These are phyloP conservation scores for Phytopythium litorale DNA, from an alignment of 352 stramenopile genomes.

Conservation along the genomic window DNA sequence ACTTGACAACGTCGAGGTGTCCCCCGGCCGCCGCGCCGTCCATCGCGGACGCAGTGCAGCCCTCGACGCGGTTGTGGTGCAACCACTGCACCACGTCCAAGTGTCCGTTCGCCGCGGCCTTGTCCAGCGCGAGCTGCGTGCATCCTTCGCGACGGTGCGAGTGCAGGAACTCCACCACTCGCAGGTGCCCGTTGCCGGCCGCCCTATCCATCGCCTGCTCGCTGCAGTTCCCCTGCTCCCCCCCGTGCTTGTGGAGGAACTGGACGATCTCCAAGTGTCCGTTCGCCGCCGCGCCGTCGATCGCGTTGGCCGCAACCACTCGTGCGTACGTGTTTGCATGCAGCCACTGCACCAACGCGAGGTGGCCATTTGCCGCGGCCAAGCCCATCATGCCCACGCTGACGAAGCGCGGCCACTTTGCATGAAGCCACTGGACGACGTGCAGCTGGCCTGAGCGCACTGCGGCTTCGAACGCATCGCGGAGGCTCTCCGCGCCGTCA, in stretches of 20 bases:
- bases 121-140: background rate
- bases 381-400: background rate
- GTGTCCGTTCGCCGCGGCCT: conserved; percentile 3
- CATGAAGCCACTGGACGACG: conserved; percentile 15
- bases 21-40: conserved; percentile 13
- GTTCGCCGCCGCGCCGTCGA: background rate
- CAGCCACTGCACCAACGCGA: conserved; percentile 15
- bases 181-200: background rate
- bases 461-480: conserved; percentile 3
- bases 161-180: conserved; percentile 27
- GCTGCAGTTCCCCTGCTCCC: background rate
- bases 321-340: background rate
- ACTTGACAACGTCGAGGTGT: conserved; percentile 24
- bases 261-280: conserved; percentile 4
- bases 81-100: conserved; percentile 14
- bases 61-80: conserved; percentile 18
- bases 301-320: background rate
- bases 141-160: conserved; percentile 16
- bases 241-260: conserved; percentile 23
- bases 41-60: conserved; percentile 15
- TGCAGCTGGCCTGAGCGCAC: conserved; percentile 16
- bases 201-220: conserved; percentile 1
- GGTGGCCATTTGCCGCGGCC: conserved; percentile 7
- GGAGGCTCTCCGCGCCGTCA: background rate
- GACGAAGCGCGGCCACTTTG: background rate